Percentiles rank a stretch among this genome's conserved stretches.
These are phyloP conservation scores for Amylostereum areolatum DNA, from an alignment of 1,284 basidiomycete genomes.

Conservation along the genomic window DNA sequence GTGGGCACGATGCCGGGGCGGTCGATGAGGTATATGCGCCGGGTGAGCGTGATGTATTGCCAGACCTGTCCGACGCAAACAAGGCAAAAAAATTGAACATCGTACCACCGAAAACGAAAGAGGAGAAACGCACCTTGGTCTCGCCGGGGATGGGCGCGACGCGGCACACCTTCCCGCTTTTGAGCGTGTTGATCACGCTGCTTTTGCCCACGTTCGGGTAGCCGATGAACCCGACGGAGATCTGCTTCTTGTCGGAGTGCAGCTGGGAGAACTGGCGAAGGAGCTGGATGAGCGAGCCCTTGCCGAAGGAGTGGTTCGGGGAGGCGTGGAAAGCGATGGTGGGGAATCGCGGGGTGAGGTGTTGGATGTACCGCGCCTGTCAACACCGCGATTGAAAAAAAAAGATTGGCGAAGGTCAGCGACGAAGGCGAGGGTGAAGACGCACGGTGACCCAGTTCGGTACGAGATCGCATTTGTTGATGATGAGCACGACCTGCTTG, in stretches of 20 bases:
- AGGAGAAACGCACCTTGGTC: slow-evolving; percentile 67
- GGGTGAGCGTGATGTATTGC: slow-evolving; percentile 98
- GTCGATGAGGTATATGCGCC: slow-evolving; percentile 97
- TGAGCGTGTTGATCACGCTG: slow-evolving; percentile 97
- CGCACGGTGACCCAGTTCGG: slow-evolving; percentile 98
- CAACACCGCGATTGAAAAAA: slow-evolving; percentile 4
- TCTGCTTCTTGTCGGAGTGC: slow-evolving; percentile 99
- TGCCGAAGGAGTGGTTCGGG: slow-evolving; percentile 98
- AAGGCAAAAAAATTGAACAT: slow-evolving; percentile 5
- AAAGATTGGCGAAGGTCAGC: slow-evolving; percentile 9
- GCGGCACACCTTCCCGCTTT: slow-evolving; percentile 96
- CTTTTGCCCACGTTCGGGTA: slow-evolving; percentile 99
- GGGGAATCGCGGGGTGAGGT: slow-evolving; percentile 90
- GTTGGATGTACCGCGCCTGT: slow-evolving; percentile 94
- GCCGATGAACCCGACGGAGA: slow-evolving; percentile 96
- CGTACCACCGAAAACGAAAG: slow-evolving; percentile 1
- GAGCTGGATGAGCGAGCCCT: slow-evolving; percentile 96
- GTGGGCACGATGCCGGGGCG: slow-evolving; percentile 98
- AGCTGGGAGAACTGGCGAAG: slow-evolving; percentile 95
- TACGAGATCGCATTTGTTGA: slow-evolving; percentile 99
- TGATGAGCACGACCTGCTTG: slow-evolving; percentile 94
- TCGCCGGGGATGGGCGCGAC: slow-evolving; percentile 98
- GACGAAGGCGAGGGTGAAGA: slow-evolving; percentile 18
- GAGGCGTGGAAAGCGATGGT: slow-evolving; percentile 99
- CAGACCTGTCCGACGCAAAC: slow-evolving; percentile 71